Base-by-base conservation (phyloP, 192 early-diverging fungal genomes). In the Jimgerdemannia lactiflua region DNA sequence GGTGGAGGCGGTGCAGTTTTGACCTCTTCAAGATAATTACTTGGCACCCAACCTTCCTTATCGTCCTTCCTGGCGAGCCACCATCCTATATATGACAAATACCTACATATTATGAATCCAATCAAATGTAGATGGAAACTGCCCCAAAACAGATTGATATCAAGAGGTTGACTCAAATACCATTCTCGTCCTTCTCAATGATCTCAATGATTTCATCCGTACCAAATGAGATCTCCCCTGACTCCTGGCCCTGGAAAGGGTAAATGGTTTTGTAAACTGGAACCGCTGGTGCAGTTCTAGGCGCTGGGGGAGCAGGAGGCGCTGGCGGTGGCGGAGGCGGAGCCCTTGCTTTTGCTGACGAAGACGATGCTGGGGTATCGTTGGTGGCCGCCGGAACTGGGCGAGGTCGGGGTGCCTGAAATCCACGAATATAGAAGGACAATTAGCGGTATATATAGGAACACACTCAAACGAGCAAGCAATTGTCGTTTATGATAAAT, bases 1-100 rank as follows among this genome's bases (percentile, higher is more conserved):
- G 88, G 83, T 43, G 86, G 75, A 7, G 85, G 75, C 39, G 79
- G 74, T 6, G 82, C 68, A 39, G 80, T 74, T 14, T 79, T 80
- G 49, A 81, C 78, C 49, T 89, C 89, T 65, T 92, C 91, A 39
- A 93, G 73, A 71, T 94, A 94, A 79, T 94, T 92, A 73, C 91
- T 92, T n/a, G 92, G 92, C 14, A 94, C 86, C 92, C 91, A 94
- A 39, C 91, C 91, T 82, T 93, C 89, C 49, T 72, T 81, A 19
- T 83, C 85, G 43, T 88, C 89, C 69, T 86, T 86, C 65, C 84
- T 81, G 39, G 86, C 86, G 54, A 86, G 68, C 86, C 86, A 89
- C 86, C 88, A 87, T 39, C 87, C 86, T 44, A 80, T 74, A 20
- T 59, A 10, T 80, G 78, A 29, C 29, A 29, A 29, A 64, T 83